Conservation (phyloP, 2,329 filamentous ascomycete genomes). For the Tolypocladium tropicale region DNA sequence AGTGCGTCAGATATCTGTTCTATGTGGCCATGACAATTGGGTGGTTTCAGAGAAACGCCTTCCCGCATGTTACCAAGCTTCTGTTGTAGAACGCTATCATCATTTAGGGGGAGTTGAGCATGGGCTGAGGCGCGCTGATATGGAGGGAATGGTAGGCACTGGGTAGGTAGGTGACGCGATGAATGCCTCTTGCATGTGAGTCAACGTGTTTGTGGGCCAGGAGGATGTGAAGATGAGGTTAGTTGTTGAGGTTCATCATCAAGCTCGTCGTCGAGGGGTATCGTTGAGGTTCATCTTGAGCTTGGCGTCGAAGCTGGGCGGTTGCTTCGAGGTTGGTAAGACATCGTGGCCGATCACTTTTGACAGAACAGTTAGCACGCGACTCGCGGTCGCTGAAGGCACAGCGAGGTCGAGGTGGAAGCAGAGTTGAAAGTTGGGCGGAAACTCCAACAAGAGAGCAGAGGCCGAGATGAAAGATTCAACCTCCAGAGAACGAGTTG, state of each 20-base stretch:
- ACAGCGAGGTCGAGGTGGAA: not conserved
- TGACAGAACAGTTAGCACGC: too few relatives aligned
- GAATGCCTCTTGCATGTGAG: not conserved
- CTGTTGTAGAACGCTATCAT: not conserved
- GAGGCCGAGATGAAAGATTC: not conserved
- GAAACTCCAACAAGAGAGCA: not conserved
- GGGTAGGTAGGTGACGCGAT: not conserved
- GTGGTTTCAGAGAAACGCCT: not conserved
- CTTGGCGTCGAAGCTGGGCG: not conserved
- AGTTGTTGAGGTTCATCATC: not conserved
- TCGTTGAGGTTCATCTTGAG: not conserved
- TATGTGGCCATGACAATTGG: not conserved
- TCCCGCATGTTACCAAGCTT: not conserved
- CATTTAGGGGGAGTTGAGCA: not conserved
- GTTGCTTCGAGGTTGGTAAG: too few relatives aligned
- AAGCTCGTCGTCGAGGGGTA: not conserved
- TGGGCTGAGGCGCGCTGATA: not conserved
- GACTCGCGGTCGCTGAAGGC: too few relatives aligned
- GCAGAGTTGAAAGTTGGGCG: not conserved
- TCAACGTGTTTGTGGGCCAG: constrained; percentile 12
- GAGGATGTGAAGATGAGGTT: too few relatives aligned
- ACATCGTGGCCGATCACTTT: not conserved
- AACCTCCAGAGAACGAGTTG: not conserved
- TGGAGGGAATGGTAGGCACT: not conserved
- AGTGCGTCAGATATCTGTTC: not conserved